Evolutionary conservation across 768 basidiomycete species (phyloP), one percentile per base, ranked within the genome.

Genomic region (Hericium erinaceus): DNA sequence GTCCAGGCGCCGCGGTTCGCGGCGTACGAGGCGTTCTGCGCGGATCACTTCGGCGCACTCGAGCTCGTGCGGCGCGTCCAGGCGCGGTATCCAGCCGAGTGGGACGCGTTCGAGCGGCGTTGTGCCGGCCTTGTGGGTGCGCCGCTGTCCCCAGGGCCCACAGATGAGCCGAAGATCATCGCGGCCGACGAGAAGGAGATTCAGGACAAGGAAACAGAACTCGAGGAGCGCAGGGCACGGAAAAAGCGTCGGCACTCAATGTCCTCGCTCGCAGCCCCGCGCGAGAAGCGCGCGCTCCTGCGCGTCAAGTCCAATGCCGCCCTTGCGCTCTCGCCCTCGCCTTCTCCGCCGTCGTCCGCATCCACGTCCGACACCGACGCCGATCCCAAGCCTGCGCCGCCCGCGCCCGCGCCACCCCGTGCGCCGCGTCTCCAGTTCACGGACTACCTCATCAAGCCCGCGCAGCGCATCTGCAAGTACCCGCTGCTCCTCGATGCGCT

Each of bases 371-470:
- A n/a, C 4, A 41, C 40, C 40, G 18, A 13, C 40, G 5, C 40
- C 5, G 18, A 13, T 6, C 40, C 40, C 40, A 41, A 39, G 11
- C 18, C 52, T 10, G 11, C 48, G 3, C 28, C 55, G 12, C 24
- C 49, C 55, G 33, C 55, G 22, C 13, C 24, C 54, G 20, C 44
- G 13, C 11, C 8, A 28, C 28, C 41, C 41, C 38, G 13, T 44
- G 52, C 52, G 48, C 49, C 73, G 12, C 80, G 80, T 20, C 78
- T 89, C 39, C 77, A 78, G 57, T 83, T 89, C 69, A 73, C 82
- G 63, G 95, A 98, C 72, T 94, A 94, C 67, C 79, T 98, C 73
- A 98, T 99, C 73, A 93, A 93, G 70, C 95, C 95, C n/a, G 80
- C 98, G 15, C 95, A 99, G 70, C 78, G 94, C 53, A 87, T 99